These are phyloP conservation scores for Encephalitozoon romaleae DNA, from an alignment of 371 early-diverging fungal genomes.

Conservation along the genomic window DNA sequence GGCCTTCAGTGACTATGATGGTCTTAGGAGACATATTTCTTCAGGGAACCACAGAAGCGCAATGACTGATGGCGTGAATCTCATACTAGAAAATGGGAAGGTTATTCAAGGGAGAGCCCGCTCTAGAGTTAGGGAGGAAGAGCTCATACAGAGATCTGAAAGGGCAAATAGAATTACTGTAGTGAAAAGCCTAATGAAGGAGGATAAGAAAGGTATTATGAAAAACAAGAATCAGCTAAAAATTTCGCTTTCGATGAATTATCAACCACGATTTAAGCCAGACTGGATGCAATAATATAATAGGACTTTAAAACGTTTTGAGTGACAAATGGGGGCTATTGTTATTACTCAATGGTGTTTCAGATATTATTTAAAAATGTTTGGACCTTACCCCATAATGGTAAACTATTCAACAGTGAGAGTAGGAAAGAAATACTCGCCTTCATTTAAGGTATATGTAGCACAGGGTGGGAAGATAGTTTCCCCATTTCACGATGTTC, in stretches of 20 bases:
- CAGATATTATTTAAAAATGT: not conserved
- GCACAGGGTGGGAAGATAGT: slow-evolving; percentile 62
- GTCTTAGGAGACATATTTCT: slow-evolving; percentile 12
- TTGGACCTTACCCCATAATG: not conserved
- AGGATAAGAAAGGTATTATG: not conserved
- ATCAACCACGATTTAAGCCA: slow-evolving; percentile 29
- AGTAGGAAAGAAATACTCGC: slow-evolving; percentile 53
- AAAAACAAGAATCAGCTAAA: slow-evolving; percentile 30
- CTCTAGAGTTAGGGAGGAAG: not conserved
- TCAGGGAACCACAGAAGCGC: slow-evolving; percentile 21
- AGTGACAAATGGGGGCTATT: not conserved
- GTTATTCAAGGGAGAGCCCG: not conserved
- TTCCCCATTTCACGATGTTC: slow-evolving; percentile 97
- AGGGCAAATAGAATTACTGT: not conserved
- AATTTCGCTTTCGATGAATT: slow-evolving; percentile 19
- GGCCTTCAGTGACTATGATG: slow-evolving; percentile 1
- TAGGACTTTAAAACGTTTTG: not conserved
- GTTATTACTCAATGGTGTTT: not conserved
- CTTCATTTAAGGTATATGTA: slow-evolving; percentile 47
- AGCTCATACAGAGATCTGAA: not conserved
- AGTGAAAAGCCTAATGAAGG: not conserved
- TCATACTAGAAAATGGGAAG: slow-evolving; percentile 30
- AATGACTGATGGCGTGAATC: not conserved
- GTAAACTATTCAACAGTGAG: not conserved
- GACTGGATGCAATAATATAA: slow-evolving; percentile 35